Base-by-base conservation (phyloP, 2,329 filamentous ascomycete species). In the Claviceps arundinis region DNA sequence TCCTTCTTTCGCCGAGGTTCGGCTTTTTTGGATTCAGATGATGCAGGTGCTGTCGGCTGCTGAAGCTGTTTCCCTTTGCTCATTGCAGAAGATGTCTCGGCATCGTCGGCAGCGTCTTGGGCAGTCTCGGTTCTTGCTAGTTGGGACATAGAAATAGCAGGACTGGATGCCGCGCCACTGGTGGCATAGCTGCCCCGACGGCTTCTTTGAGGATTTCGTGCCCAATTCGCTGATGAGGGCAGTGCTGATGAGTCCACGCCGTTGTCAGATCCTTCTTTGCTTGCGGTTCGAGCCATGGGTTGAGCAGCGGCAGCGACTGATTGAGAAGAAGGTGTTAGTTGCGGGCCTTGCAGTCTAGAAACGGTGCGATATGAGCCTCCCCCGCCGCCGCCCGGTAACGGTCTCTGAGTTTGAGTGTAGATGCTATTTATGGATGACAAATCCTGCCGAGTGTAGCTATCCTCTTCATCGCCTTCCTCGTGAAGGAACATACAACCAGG, bases 401-500 rank as follows among this genome's bases (percentile, higher is more conserved):
- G 82, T 38, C 85, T 80, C 60, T 89, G 89, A 1, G 86, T 89
- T 60, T 89, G 89, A 1, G 86, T 89, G 56, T 85, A 87, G 52
- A 89, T 83, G 55, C 87, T 91, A 62, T 96, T 97, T 75, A 96
- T 87, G 17, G 90, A 94, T 1, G 91, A 97, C 40, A 97, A 71
- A 66, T 96, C 91, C 65, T 96, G 89, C 47, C 93, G 81, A 8
- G 89, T 95, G 65, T 95, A 97, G 69, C 89, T 96, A 63, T 97
- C 91, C 59, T 93, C 91, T 60, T 96, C 93, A 63, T 98, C 93
- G n/a, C 93, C 94, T 41, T 93, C 87, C 68, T 98, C 94, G 64
- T 98, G 93, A 49, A 98, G 71, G 67, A 98, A 98, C 81, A 96
- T 98, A 73, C 93, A 98, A 56, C 93, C 91, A 50, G 90, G 83